Base-by-base conservation (phyloP, 176 grass and related monocot genomes). In the Ensete ventricosum region DNA sequence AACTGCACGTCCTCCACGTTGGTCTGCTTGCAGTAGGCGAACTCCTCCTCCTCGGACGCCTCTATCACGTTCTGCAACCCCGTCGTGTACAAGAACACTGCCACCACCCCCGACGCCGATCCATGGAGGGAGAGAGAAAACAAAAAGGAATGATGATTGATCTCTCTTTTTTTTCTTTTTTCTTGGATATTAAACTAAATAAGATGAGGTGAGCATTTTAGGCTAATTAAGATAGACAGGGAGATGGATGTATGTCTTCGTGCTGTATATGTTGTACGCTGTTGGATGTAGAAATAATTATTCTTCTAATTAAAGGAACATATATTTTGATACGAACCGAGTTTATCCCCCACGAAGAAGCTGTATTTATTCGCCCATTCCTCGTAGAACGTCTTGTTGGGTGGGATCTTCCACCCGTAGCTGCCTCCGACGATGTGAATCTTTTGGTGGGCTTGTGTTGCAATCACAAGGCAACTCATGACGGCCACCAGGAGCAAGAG, bases 361-460 rank as follows among this genome's bases (percentile, higher is more conserved):
- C 76, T 84, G 82, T 78, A 66, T 52, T 14, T 70, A 48, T 76
- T 9, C 0, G 83, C 87, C 93, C 93, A 97, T 8, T 97, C 88
- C 16, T 74, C 79, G 70, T 92, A 97, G 81, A 88, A 97, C 8
- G 93, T 97, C 25, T 52, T 29, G 71, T 90, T 90, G 1, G 79
- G 83, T 27, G 93, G 90, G 64, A 84, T 81, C 67, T 58, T 80
- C 93, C 93, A 97, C 26, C 93, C 93, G 23, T 88, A 88, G 81
- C 83, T 79, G 63, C 87, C 93, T 60, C 93, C 93, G 53, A 97
- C 88, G 34, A 97, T 97, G 85, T 93, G 93, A 65, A 84, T 87
- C 1, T 83, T 53, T 8, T 27, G 53, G 20, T 87, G 85, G 73
- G 85, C 87, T 0, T 53, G 74, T 17, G 87, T 85, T 50, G 77